Evolutionary conservation across 2,329 filamentous ascomycete species (phyloP).

Genomic region (Verticillium klebahnii): DNA sequence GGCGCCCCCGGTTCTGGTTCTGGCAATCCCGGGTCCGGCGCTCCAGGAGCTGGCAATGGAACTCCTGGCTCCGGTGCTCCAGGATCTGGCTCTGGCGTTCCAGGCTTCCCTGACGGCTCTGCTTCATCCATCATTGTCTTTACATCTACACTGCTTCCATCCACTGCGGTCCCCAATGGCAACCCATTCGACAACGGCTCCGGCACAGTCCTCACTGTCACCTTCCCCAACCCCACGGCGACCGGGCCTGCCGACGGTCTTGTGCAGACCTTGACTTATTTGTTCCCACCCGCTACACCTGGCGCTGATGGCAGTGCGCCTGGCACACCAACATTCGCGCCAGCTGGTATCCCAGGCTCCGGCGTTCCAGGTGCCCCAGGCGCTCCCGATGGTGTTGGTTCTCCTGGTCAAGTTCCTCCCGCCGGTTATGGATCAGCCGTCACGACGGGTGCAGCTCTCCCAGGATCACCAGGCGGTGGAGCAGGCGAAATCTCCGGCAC

Average conservation of each 20-base stretch:
- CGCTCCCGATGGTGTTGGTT: background rate
- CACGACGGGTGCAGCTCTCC: background rate
- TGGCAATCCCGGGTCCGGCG: background rate
- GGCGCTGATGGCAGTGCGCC: background rate
- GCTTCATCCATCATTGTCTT: background rate
- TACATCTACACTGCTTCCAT: slow-evolving; percentile 1
- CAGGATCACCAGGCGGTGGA: background rate
- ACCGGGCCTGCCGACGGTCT: background rate
- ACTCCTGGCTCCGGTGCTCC: background rate
- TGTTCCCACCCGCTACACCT: background rate
- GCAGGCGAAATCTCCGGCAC: background rate
- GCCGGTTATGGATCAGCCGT: background rate
- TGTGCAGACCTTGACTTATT: background rate
- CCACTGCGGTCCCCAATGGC: background rate
- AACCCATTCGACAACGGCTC: background rate
- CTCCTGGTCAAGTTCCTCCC: background rate
- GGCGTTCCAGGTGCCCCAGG: background rate
- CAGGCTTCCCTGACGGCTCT: background rate
- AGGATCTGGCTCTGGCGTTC: background rate
- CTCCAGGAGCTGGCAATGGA: background rate
- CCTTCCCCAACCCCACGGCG: slow-evolving; percentile 1
- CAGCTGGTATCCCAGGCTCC: background rate
- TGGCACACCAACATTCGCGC: background rate
- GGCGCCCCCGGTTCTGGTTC: background rate
- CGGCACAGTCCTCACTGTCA: background rate